Base-by-base conservation (phyloP, 192 early-diverging fungal genomes). In the Coemansia sp. region DNA sequence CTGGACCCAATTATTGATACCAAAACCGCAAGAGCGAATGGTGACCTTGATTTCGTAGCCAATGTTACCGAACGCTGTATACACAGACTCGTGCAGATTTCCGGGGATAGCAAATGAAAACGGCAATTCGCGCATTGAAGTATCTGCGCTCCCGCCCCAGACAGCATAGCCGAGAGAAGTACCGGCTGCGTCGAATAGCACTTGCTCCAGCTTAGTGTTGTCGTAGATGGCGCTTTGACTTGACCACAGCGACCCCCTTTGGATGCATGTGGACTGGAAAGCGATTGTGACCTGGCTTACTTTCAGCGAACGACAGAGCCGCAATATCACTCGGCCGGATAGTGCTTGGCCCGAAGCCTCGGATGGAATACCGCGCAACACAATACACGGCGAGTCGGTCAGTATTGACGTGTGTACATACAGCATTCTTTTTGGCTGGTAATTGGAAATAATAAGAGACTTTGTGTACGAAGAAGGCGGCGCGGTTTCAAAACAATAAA, bases 1-100 rank as follows among this genome's bases (percentile, higher is more conserved):
- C 39, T 74, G 64, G 1, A 72, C 64, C 80, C 80, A 83, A 2
- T 62, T 72, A 44, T 83, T 83, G 24, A 83, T 78, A 3, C 80
- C 80, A 34, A 83, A 83, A 1, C 80, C 80, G 39, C 75, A 68
- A 0, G 72, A 69, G 34, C 67, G 72, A 4, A 83, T 68, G 27
- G 69, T 65, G 9, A 75, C 80, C 38, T 62, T 71, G 63, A 83
- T 69, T 50, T 77, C 80, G 34, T 82, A 77, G 41, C 61, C 52
- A 15, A 82, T 70, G 41, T 50, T 50, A 13, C 80, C 80, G 52
- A 74, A 74, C 27, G 52, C 52, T 9, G 80, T 82, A 43, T 49
- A 50, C n/a, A 71, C 69, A 0, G 74, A 74, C 46, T 76, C 75
- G 65, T 82, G 75, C 13, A 70, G 27, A 39, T 77, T 52, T 3